phyloP scores from a whole-genome alignment of 1,284 basidiomycete species.

The Lentinus polychrous region DNA sequence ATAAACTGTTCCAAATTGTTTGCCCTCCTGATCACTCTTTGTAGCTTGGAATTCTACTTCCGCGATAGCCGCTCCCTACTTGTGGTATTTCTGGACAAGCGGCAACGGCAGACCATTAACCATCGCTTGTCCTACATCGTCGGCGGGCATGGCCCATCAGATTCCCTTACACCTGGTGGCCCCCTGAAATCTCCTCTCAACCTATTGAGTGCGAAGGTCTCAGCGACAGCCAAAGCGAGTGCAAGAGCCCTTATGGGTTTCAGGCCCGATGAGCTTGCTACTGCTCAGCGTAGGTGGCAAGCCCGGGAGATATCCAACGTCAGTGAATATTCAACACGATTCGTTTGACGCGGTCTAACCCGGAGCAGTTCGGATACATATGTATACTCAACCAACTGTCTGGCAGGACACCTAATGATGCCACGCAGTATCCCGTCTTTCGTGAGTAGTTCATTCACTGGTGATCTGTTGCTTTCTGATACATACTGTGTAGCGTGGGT shows the following conservation, averaged over 20 bases:
- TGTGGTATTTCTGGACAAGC: conserved; percentile 69
- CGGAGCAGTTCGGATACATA: conserved; percentile 72
- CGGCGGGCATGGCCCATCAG: conserved; percentile 28
- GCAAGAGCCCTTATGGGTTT: conserved; percentile 30
- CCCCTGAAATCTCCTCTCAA: conserved; percentile 49
- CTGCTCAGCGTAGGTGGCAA: conserved; percentile 78
- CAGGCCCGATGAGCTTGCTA: conserved; percentile 53
- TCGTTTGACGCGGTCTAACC: conserved; percentile 4
- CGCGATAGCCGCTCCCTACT: conserved; percentile 81
- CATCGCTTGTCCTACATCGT: conserved; percentile 52
- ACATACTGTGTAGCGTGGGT: conserved; percentile 64
- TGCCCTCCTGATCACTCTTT: too few relatives aligned
- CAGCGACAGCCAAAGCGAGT: conserved; percentile 40
- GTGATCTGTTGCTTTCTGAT: conserved; percentile 1
- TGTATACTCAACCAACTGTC: conserved; percentile 86
- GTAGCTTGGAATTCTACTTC: conserved; percentile 87
- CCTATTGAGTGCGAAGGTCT: conserved; percentile 31
- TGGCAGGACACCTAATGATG: conserved; percentile 87
- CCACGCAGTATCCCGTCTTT: conserved; percentile 94
- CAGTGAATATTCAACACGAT: conserved; percentile 18
- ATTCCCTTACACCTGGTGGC: conserved; percentile 33
- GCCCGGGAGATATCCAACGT: conserved; percentile 87
- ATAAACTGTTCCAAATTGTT: too few relatives aligned
- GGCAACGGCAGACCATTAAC: conserved; percentile 57
- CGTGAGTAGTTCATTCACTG: conserved; percentile 41